These are phyloP conservation scores for Rhodotorula taiwanensis DNA, from an alignment of 768 basidiomycete genomes.

Conservation along the genomic window DNA sequence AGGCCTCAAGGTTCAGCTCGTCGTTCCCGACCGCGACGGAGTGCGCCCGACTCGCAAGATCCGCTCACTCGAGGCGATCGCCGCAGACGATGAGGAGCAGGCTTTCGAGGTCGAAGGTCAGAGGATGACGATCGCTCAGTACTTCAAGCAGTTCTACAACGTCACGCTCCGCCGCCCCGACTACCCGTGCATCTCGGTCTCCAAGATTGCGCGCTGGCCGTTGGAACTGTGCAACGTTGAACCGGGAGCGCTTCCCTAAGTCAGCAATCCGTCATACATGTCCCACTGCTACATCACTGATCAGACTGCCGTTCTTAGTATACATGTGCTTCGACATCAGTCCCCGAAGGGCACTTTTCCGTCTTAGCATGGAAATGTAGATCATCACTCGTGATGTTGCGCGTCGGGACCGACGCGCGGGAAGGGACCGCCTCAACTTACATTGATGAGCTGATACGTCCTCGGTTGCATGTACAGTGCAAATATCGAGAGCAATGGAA, in stretches of 20 bases:
- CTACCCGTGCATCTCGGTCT: slow-evolving; percentile 26
- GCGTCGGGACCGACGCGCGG: too few relatives aligned
- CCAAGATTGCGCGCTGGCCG: slow-evolving; percentile 19
- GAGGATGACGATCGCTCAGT: slow-evolving; percentile 1
- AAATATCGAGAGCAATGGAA: too few relatives aligned
- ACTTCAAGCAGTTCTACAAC: slow-evolving; percentile 23
- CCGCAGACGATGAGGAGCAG: not conserved
- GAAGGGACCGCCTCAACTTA: too few relatives aligned
- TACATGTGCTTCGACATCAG: too few relatives aligned
- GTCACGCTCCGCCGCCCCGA: slow-evolving; percentile 19
- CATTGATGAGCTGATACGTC: too few relatives aligned
- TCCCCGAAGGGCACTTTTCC: not conserved
- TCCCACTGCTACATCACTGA: not conserved
- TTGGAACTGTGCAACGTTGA: slow-evolving; percentile 11
- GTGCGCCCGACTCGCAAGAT: slow-evolving; percentile 7
- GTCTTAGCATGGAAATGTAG: not conserved
- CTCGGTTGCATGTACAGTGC: too few relatives aligned
- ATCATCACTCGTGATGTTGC: not conserved
- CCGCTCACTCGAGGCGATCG: not conserved
- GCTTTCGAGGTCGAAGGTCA: slow-evolving; percentile 1
- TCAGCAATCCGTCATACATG: too few relatives aligned
- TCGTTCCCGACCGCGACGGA: slow-evolving; percentile 10
- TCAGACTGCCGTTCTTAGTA: too few relatives aligned
- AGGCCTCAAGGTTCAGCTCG: slow-evolving; percentile 20
- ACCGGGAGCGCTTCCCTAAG: not conserved